Percentiles rank a stretch among this genome's conserved stretches.
Conservation (phyloP, 2,329 filamentous ascomycete species). For the Incumbomyces lentus region DNA sequence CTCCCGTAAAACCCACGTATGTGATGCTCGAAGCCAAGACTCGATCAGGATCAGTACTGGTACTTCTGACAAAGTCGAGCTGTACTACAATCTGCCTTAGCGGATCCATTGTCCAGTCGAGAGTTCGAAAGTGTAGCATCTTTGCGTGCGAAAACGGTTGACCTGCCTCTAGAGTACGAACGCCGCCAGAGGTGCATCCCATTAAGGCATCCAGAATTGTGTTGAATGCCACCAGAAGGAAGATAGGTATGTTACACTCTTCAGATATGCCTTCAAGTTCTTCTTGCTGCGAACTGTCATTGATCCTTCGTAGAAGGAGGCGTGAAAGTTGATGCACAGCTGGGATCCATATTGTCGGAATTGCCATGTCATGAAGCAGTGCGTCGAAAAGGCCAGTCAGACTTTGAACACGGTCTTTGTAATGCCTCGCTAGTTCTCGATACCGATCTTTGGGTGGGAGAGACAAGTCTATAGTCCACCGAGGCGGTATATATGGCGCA, state of each 20-base stretch:
- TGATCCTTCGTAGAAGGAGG: slow-evolving; percentile 41
- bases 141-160: slow-evolving; percentile 14
- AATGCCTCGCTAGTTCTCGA: slow-evolving; percentile 36
- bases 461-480: slow-evolving; percentile 41
- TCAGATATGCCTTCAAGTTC: slow-evolving; percentile 51
- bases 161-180: slow-evolving; percentile 17
- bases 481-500: slow-evolving; percentile 4
- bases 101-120: slow-evolving; percentile 47
- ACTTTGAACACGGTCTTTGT: slow-evolving; percentile 33
- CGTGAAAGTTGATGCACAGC: slow-evolving; percentile 31
- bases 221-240: slow-evolving; percentile 53
- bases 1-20: slow-evolving; percentile 42
- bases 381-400: slow-evolving; percentile 44
- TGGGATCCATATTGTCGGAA: slow-evolving; percentile 21
- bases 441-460: slow-evolving; percentile 45
- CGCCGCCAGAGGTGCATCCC: slow-evolving; percentile 53
- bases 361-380: slow-evolving; percentile 29
- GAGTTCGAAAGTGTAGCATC: slow-evolving; percentile 33
- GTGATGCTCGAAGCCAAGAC: slow-evolving; percentile 38
- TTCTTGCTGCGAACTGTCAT: slow-evolving; percentile 47
- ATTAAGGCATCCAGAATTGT: slow-evolving; percentile 53
- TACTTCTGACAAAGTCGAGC: slow-evolving; percentile 37
- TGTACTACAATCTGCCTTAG: slow-evolving; percentile 42
- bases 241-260: slow-evolving; percentile 43
- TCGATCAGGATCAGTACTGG: slow-evolving; percentile 15